Evolutionary conservation across 345 rosid species (phyloP).

Genomic region (Ailanthus altissimus): DNA sequence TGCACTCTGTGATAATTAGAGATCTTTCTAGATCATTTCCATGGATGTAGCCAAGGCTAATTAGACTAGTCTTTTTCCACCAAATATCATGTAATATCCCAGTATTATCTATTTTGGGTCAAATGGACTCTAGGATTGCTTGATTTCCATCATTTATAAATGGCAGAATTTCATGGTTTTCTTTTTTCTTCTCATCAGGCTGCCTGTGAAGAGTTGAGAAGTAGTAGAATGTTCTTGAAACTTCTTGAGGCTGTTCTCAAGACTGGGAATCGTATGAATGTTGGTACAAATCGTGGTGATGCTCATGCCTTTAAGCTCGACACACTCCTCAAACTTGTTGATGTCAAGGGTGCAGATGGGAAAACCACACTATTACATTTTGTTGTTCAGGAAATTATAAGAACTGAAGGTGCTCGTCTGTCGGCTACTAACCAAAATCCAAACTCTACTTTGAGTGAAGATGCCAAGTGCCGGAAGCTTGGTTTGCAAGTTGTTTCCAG

Average conservation of each 20-base stretch:
- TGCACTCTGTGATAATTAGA: not conserved
- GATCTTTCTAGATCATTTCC: not conserved
- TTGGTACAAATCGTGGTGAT: slow-evolving; percentile 97
- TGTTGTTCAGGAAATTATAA: slow-evolving; percentile 93
- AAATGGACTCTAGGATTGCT: not conserved
- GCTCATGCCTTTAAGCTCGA: slow-evolving; percentile 99
- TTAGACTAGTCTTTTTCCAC: not conserved
- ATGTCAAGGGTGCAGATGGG: slow-evolving; percentile 95
- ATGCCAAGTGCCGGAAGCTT: slow-evolving; percentile 74
- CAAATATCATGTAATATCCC: not conserved
- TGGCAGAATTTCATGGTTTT: not conserved
- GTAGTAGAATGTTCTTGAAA: slow-evolving; percentile 87
- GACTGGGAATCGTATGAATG: slow-evolving; percentile 99
- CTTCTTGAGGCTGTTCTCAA: slow-evolving; percentile 94
- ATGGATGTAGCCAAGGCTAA: not conserved
- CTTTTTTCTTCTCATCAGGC: slow-evolving; percentile 45
- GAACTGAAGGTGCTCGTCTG: slow-evolving; percentile 88
- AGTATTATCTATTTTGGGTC: not conserved
- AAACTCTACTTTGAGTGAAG: slow-evolving; percentile 47
- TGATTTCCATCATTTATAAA: not conserved
- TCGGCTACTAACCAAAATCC: slow-evolving; percentile 48
- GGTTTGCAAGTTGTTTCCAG: slow-evolving; percentile 95
- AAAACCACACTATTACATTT: slow-evolving; percentile 96
- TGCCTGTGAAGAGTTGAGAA: slow-evolving; percentile 94
- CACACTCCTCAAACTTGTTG: slow-evolving; percentile 91